Evolutionary conservation across 2,329 filamentous ascomycete species (phyloP), one percentile per base, ranked within the genome.

Genomic region (Alternaria tenuissima): DNA sequence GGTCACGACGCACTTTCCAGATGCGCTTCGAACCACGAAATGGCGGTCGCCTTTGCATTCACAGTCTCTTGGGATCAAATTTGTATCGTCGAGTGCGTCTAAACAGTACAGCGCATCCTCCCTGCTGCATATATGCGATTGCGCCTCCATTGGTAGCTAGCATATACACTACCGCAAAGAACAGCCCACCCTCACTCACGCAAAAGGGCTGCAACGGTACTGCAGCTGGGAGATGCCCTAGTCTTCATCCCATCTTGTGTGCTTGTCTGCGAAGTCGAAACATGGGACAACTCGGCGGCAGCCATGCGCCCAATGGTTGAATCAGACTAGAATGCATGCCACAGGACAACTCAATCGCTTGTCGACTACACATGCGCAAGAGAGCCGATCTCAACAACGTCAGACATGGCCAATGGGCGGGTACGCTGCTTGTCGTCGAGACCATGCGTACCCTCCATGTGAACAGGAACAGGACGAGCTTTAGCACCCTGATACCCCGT

Each of bases 291-390:
- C 58, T 66, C 62, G 70, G 71, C 69, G 68, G 64, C 72, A 72
- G 62, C 66, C 72, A 71, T 69, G 69, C 68, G 67, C 69, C 75
- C 72, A 72, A 74, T 72, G 53, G 67, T 57, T 51, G 63, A 63
- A 52, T 48, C 41, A 53, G 63, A 55, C 62, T 66, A 68, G 54
- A 67, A 69, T 70, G 66, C 70, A 72, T 71, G 66, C 62, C 65
- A 65, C 66, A 61, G 43, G 65, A 67, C 66, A 69, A 66, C 65
- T 67, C 70, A 63, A 59, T 61, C 55, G 54, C 62, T 59, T 62
- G 55, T 62, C 56, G 60, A 60, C 55, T 61, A 59, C 47, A 63
- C 62, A 52, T 58, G 55, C 54, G 59, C 62, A 66, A 67, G 62
- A 66, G 65, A 63, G 62, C 71, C 67, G 46, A 49, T 49, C 70